Conservation (phyloP, 106 monocot species). For the Amphibolis antarctica region DNA sequence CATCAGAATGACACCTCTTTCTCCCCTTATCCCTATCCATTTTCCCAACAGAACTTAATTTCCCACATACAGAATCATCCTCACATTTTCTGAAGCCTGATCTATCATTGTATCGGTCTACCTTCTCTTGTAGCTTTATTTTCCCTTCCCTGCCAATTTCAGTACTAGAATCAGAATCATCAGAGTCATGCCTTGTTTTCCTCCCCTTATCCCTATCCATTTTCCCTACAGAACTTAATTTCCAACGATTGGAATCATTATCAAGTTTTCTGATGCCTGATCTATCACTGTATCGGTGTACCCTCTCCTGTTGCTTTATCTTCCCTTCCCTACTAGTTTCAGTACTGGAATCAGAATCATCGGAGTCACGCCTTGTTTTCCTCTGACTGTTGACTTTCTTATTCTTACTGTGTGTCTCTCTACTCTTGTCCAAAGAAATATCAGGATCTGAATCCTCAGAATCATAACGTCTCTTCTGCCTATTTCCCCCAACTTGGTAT, state of each 20-base stretch:
- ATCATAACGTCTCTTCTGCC: conserved; percentile 14
- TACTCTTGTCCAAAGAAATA: conserved; percentile 3
- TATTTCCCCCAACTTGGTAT: neutral
- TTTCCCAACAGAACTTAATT: neutral
- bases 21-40: neutral
- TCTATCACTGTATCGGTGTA: neutral
- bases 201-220: neutral
- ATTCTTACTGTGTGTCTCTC: neutral
- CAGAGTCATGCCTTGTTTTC: conserved; percentile 6
- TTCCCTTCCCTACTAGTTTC: conserved; percentile 11
- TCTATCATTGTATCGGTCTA: neutral
- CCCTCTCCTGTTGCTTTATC: neutral
- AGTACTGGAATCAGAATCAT: conserved; percentile 12
- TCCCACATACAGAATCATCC: neutral
- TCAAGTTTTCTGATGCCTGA: neutral
- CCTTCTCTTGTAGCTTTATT: neutral
- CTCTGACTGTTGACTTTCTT: neutral
- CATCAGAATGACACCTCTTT: neutral
- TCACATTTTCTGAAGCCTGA: neutral
- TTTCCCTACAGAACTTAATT: neutral
- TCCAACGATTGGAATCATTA: neutral
- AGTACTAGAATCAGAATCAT: conserved; percentile 12
- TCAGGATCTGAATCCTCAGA: conserved; percentile 22
- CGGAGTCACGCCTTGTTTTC: conserved; percentile 4
- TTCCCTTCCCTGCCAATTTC: conserved; percentile 11